A percentile compares a stretch with the other conserved stretches of the same genome.
Evolutionary conservation across 2,329 filamentous ascomycete species (phyloP).

Genomic region (Sporothrix variecibatus): DNA sequence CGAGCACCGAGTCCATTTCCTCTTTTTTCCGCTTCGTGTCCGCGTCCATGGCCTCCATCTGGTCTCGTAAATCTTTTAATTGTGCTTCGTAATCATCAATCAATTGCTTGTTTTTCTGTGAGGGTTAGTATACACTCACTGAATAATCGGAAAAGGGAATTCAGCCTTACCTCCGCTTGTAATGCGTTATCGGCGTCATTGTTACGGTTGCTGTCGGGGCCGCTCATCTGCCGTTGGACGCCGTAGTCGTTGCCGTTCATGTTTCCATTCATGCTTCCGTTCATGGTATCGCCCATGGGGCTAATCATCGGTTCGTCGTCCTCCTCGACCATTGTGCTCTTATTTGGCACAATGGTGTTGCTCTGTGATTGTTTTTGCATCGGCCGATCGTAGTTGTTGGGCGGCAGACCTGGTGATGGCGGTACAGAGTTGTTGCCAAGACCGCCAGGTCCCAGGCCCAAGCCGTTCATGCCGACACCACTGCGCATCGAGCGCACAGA

Average conservation of each 20-base stretch:
- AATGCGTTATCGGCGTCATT: constrained; percentile 40
- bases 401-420: constrained; percentile 59
- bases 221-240: constrained; percentile 47
- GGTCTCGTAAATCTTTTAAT: constrained; percentile 72
- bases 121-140: no score
- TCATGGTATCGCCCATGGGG: constrained; percentile 28
- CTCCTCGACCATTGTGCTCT: constrained; percentile 96
- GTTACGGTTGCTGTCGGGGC: constrained; percentile 41
- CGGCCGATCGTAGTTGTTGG: constrained; percentile 71
- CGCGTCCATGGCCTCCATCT: constrained; percentile 70
- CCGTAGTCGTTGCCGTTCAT: constrained; percentile 33
- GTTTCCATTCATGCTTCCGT: constrained; percentile 32
- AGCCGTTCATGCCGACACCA: constrained; percentile 32
- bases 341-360: constrained; percentile 96
- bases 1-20: constrained; percentile 62
- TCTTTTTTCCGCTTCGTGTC: constrained; percentile 71
- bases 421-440: constrained; percentile 45
- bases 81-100: constrained; percentile 80
- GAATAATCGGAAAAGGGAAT: no score
- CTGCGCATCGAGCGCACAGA: constrained; percentile 54
- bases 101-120: constrained; percentile 44
- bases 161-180: constrained; percentile 46
- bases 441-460: constrained; percentile 28
- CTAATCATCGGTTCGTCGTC: constrained; percentile 64
- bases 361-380: constrained; percentile 88